A percentile compares a stretch with the other conserved stretches of the same genome.
Evolutionary conservation across 2,329 filamentous ascomycete species (phyloP).

Genomic region (Phoma herbarum): DNA sequence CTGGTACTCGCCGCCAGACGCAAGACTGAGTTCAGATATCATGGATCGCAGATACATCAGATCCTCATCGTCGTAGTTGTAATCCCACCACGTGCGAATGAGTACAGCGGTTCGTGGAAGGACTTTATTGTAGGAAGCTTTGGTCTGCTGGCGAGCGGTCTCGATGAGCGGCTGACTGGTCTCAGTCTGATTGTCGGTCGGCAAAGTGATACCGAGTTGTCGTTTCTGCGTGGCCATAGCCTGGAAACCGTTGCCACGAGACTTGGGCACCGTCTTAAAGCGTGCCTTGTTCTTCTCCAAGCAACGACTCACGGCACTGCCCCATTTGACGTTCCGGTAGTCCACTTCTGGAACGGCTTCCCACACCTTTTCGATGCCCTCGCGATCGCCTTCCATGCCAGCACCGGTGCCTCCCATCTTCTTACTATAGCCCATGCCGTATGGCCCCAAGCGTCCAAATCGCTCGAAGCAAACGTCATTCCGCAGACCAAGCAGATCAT

Average conservation of each 20-base stretch:
- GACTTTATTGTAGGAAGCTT: constrained; percentile 46
- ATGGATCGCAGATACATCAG: constrained; percentile 83
- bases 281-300: constrained; percentile 73
- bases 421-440: constrained; percentile 85
- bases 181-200: constrained; percentile 16
- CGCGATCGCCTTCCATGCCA: constrained; percentile 83
- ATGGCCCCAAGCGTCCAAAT: constrained; percentile 86
- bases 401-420: constrained; percentile 82
- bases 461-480: constrained; percentile 94
- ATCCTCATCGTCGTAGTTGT: constrained; percentile 79
- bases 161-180: constrained; percentile 18
- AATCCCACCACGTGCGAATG: constrained; percentile 83
- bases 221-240: constrained; percentile 48
- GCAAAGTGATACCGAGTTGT: constrained; percentile 18
- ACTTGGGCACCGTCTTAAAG: constrained; percentile 61
- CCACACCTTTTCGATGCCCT: constrained; percentile 85
- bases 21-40: constrained; percentile 78
- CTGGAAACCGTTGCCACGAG: constrained; percentile 52
- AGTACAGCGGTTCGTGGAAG: constrained; percentile 77
- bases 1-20: constrained; percentile 81
- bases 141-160: constrained; percentile 32
- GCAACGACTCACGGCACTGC: constrained; percentile 77
- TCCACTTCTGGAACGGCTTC: constrained; percentile 74
- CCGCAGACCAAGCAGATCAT: constrained; percentile 78
- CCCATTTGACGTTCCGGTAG: constrained; percentile 81